Evolutionary conservation across 179 eudicot genomes (phyloP).

Genomic region (Nepenthes alata): DNA sequence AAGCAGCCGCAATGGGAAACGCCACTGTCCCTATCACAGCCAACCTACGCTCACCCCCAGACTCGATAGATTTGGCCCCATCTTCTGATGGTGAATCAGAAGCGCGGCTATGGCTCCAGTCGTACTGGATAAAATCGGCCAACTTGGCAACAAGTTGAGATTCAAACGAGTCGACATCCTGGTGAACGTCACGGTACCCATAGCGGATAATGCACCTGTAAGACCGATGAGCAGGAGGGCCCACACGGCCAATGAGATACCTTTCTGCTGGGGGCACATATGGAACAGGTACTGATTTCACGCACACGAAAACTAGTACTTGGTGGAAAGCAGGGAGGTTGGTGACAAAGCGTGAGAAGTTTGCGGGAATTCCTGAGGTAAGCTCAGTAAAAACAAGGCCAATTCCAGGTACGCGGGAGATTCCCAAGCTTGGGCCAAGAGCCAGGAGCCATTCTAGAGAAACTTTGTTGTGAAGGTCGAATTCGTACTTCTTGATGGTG

Average conservation of each 20-base stretch:
- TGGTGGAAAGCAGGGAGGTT: conserved; percentile 89
- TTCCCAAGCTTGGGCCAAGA: conserved; percentile 73
- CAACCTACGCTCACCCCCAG: conserved; percentile 36
- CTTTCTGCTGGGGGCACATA: conserved; percentile 69
- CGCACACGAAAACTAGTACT: conserved; percentile 66
- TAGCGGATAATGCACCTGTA: conserved; percentile 84
- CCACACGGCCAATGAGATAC: conserved; percentile 78
- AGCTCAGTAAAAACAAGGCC: conserved; percentile 82
- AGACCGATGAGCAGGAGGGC: conserved; percentile 67
- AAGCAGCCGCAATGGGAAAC: conserved; percentile 29
- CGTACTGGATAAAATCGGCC: conserved; percentile 58
- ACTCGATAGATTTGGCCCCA: conserved; percentile 14
- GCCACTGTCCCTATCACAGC: conserved; percentile 49
- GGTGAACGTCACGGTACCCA: conserved; percentile 92
- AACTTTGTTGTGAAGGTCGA: conserved; percentile 89
- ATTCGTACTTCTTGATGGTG: conserved; percentile 72
- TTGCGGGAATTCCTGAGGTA: conserved; percentile 82
- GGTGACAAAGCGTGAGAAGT: conserved; percentile 85
- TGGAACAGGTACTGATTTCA: conserved; percentile 85
- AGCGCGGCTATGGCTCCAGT: conserved; percentile 35
- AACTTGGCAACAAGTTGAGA: conserved; percentile 56
- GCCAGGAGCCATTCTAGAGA: conserved; percentile 86
- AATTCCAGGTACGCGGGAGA: conserved; percentile 79
- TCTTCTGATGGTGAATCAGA: conserved; percentile 13
- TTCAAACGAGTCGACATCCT: conserved; percentile 83